Evolutionary conservation across 2,329 filamentous ascomycete genomes (phyloP), one percentile per base, ranked within the genome.

Genomic region (Fusarium sp.): DNA sequence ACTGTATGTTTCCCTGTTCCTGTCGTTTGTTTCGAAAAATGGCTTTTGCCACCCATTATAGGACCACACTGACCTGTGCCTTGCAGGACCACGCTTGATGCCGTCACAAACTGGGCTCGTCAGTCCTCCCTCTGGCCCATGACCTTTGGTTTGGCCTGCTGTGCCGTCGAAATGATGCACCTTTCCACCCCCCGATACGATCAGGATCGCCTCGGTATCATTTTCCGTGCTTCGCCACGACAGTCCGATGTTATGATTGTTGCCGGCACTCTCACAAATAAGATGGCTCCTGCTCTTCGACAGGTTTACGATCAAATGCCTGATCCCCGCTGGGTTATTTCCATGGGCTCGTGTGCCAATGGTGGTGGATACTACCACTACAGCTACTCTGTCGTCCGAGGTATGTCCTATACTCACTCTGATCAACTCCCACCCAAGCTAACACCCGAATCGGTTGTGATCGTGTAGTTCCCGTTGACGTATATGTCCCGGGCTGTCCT

Each of bases 271-370:
- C 88, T 97, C 69, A 97, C 93, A 75, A 97, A 97, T 87, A 97
- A 97, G 86, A 97, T 97, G 94, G 94, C 93, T 2, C 93, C 94
- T 4, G 94, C 94, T 37, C 85, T 97, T 78, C 88, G 94, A 81
- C 93, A 96, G 83, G 92, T 97, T 69, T 97, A 97, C 84, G 94
- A 97, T 82, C 94, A 97, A 86, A 97, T 97, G 94, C 93, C 94
- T 33, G 94, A 97, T 35, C 94, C 94, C 20, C 88, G 92, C 78
- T 97, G 93, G 93, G 93, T 95, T 75, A 81, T 89, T 77, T 93
- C 90, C 75, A 95, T 95, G 93, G 93, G 93, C 15, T 93, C 90
- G 77, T 95, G 93, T 81, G 93, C 93, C 67, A 95, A 95, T 81
- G 93, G 93, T 55, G 93, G 93, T 68, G 93, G 93, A 58, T 95